Conservation (phyloP, 2,329 filamentous ascomycete species). For the Cyphellophora europaea region DNA sequence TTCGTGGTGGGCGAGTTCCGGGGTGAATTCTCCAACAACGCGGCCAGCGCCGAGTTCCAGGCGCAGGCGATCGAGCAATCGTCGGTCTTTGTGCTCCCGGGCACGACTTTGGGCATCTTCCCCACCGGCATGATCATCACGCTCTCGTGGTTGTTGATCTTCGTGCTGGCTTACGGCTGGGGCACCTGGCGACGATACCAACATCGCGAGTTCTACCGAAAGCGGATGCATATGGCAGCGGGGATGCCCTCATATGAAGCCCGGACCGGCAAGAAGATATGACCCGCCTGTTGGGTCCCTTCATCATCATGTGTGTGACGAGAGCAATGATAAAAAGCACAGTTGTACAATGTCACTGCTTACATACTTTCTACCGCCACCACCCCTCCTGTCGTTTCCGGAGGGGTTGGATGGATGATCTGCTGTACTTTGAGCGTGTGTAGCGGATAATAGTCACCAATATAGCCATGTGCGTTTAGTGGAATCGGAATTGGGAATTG, state of each 20-base stretch:
- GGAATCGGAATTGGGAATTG: too few species aligned
- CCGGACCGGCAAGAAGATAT: conserved; percentile 14
- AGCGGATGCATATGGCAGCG: conserved; percentile 16
- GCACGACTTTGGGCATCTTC: conserved; percentile 22
- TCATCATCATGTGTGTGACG: too few species aligned
- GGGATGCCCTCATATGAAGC: conserved; percentile 11
- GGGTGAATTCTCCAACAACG: conserved; percentile 15
- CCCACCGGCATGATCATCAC: conserved; percentile 26
- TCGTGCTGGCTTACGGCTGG: conserved; percentile 23
- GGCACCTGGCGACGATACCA: conserved; percentile 25
- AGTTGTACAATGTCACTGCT: too few species aligned
- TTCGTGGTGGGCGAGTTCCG: conserved; percentile 27
- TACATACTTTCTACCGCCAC: too few species aligned
- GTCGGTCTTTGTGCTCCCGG: conserved; percentile 24
- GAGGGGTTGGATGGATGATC: too few species aligned
- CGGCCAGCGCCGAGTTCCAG: conserved; percentile 9
- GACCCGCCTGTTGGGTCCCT: too few species aligned
- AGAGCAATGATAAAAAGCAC: too few species aligned
- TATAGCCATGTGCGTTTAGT: too few species aligned
- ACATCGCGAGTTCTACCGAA: conserved; percentile 24
- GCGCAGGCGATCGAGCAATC: conserved; percentile 16
- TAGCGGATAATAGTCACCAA: too few species aligned
- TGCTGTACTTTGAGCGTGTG: too few species aligned
- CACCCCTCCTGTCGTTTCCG: too few species aligned
- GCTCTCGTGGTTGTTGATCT: conserved; percentile 22